These are phyloP conservation scores for Colletotrichum neosansevieriae DNA, from an alignment of 2,329 filamentous ascomycete species.

Conservation along the genomic window DNA sequence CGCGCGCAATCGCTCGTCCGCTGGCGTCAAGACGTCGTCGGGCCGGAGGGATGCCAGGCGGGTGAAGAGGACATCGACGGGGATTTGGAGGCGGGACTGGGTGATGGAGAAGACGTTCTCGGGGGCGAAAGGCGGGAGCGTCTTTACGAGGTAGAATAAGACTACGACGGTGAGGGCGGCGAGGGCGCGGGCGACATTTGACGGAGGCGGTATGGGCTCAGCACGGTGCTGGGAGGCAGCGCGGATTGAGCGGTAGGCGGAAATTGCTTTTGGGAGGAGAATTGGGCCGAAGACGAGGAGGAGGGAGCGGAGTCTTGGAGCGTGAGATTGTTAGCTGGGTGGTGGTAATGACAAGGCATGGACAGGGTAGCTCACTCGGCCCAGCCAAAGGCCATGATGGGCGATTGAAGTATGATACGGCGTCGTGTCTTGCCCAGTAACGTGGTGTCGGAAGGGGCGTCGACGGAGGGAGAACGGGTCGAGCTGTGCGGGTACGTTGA, in stretches of 20 bases:
- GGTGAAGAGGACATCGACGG: conserved; percentile 86
- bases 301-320: conserved; percentile 66
- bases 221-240: conserved; percentile 57
- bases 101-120: conserved; percentile 87
- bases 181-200: conserved; percentile 69
- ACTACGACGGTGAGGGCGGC: conserved; percentile 67
- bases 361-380: conserved; percentile 35
- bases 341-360: neutral
- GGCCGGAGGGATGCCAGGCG: conserved; percentile 73
- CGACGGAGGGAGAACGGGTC: too few relatives aligned
- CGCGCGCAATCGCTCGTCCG: conserved; percentile 74
- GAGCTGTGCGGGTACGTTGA: neutral
- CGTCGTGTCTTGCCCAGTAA: neutral
- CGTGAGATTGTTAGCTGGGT: neutral
- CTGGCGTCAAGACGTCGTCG: conserved; percentile 58
- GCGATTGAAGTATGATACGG: neutral
- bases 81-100: conserved; percentile 84
- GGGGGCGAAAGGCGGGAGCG: conserved; percentile 75
- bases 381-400: conserved; percentile 44
- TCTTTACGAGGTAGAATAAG: conserved; percentile 64
- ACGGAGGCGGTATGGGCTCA: conserved; percentile 67
- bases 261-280: conserved; percentile 74
- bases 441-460: too few relatives aligned
- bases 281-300: conserved; percentile 77
- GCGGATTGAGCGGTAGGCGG: conserved; percentile 71